phyloP scores from a whole-genome alignment of 768 basidiomycete species.

The Lyophyllum semitale region DNA sequence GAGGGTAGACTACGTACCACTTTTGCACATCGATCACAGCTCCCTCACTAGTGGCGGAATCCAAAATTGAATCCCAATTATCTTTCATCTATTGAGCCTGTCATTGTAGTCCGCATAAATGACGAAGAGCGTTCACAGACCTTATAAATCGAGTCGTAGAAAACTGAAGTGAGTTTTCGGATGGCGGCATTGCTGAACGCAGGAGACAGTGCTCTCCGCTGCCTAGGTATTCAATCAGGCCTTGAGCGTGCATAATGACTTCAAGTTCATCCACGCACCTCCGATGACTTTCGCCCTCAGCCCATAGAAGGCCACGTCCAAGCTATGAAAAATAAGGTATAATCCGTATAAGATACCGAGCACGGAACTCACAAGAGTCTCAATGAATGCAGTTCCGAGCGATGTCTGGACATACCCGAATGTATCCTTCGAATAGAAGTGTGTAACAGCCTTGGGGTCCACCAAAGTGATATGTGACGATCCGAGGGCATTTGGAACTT shows the following conservation, averaged over 20 bases:
- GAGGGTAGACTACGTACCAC: slow-evolving; percentile 39
- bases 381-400: slow-evolving; percentile 34
- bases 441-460: slow-evolving; percentile 53
- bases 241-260: background rate
- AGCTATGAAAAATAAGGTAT: slow-evolving; percentile 24
- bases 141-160: slow-evolving; percentile 55
- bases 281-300: slow-evolving; percentile 48
- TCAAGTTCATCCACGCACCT: slow-evolving; percentile 27
- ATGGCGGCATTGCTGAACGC: slow-evolving; percentile 57
- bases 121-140: slow-evolving; percentile 21
- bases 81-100: slow-evolving; percentile 27
- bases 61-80: slow-evolving; percentile 24
- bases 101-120: background rate
- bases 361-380: slow-evolving; percentile 33
- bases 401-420: slow-evolving; percentile 45
- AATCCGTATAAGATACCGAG: background rate
- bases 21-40: slow-evolving; percentile 47
- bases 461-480: slow-evolving; percentile 35
- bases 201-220: slow-evolving; percentile 50
- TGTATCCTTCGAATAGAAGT: slow-evolving; percentile 53
- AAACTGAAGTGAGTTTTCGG: slow-evolving; percentile 44
- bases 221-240: slow-evolving; percentile 30
- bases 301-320: slow-evolving; percentile 40
- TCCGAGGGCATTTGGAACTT: slow-evolving; percentile 39
- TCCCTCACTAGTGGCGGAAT: slow-evolving; percentile 36